Percentiles rank a stretch among this genome's conserved stretches.
Conservation (phyloP, 176 grass and related monocot species). For the Ampelocalamus luodianensis region DNA sequence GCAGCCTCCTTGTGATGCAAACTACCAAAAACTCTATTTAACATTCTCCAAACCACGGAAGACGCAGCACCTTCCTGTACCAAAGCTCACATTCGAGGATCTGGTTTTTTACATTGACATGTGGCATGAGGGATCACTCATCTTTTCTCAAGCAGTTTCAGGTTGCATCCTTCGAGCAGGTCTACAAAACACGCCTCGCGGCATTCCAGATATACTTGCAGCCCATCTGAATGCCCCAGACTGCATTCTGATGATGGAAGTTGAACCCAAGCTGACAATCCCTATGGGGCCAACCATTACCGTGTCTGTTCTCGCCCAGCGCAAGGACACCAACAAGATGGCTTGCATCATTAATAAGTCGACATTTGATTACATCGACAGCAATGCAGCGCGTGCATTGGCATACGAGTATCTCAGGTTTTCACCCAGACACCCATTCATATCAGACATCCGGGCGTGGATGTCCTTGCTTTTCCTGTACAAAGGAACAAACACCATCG, state of each 20-base stretch:
- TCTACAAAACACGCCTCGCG: constrained; percentile 48
- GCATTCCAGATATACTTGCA: constrained; percentile 61
- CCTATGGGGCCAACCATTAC: constrained; percentile 46
- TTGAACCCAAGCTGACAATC: constrained; percentile 58
- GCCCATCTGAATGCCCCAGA: constrained; percentile 58
- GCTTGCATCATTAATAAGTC: constrained; percentile 60
- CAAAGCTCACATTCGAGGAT: constrained; percentile 69
- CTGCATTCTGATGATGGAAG: constrained; percentile 68
- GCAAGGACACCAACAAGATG: constrained; percentile 75
- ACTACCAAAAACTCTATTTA: constrained; percentile 60
- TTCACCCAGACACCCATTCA: constrained; percentile 71
- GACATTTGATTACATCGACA: constrained; percentile 78
- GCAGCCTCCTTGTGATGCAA: constrained; percentile 55
- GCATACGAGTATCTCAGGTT: constrained; percentile 81
- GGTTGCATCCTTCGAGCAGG: constrained; percentile 58
- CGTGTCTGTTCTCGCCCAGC: constrained; percentile 63
- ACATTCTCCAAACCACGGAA: constrained; percentile 63
- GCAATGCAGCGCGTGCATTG: constrained; percentile 59
- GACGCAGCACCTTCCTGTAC: constrained; percentile 43
- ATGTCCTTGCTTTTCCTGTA: constrained; percentile 72
- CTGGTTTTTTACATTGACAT: constrained; percentile 77
- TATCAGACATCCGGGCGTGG: constrained; percentile 80
- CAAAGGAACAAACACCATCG: constrained; percentile 41
- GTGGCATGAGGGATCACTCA: constrained; percentile 63
- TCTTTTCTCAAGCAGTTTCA: constrained; percentile 68